Percentiles rank a stretch among this genome's conserved stretches.
Conservation (phyloP, 78 protist genomes). For the Dictyostelium brefeldianum region DNA sequence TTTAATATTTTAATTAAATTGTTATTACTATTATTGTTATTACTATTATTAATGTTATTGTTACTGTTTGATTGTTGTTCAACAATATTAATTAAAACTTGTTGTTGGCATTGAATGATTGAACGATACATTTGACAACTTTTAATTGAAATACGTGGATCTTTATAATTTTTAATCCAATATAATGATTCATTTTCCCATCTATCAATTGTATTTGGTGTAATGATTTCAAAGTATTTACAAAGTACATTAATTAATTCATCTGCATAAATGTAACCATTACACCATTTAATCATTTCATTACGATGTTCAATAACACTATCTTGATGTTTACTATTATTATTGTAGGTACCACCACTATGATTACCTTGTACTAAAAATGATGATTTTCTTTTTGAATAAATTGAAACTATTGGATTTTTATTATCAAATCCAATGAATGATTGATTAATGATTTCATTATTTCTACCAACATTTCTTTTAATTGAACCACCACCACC, state of each 20-base stretch:
- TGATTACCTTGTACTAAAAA: constrained; percentile 25
- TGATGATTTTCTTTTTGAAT: constrained; percentile 43
- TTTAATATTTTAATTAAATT: constrained; percentile 6
- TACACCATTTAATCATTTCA: constrained; percentile 79
- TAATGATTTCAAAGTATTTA: constrained; percentile 56
- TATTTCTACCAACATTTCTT: constrained; percentile 2
- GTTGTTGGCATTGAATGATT: constrained; percentile 69
- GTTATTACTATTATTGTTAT: background rate
- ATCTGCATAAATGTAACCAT: constrained; percentile 59
- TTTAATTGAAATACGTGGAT: constrained; percentile 63
- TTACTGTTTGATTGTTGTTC: background rate
- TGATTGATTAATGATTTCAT: constrained; percentile 16
- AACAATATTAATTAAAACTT: background rate
- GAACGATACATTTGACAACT: constrained; percentile 71
- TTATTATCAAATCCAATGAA: constrained; percentile 23
- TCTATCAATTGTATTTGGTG: constrained; percentile 42
- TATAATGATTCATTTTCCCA: constrained; percentile 65
- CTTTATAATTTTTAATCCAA: constrained; percentile 75
- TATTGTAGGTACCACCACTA: too few relatives aligned
- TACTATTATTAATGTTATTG: background rate
- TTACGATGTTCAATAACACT: constrained; percentile 68
- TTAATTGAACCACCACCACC: background rate
- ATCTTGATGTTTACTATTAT: background rate
- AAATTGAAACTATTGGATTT: constrained; percentile 3
- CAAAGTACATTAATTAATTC: constrained; percentile 54